A percentile compares a stretch with the other conserved stretches of the same genome.
Conservation (phyloP, 75 land plant genomes). For the Pinus albicaulis region DNA sequence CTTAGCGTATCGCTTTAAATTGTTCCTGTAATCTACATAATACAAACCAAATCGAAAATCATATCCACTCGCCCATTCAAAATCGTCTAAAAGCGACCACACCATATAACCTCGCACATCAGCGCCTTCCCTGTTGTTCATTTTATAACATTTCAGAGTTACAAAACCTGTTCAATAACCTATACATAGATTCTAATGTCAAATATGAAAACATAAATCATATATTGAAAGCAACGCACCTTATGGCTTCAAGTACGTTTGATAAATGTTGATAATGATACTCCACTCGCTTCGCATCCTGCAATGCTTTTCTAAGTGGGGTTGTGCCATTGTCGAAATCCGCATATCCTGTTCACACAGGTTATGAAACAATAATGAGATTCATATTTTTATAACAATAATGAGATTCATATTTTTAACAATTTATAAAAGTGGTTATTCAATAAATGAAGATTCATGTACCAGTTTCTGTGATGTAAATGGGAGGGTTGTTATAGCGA, state of each 20-base stretch:
- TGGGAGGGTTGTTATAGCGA: conserved; percentile 24
- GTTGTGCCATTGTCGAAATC: no score
- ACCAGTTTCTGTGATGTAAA: conserved; percentile 39
- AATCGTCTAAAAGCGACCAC: conserved; percentile 24
- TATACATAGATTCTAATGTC: no score
- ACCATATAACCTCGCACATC: conserved; percentile 18
- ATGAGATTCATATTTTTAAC: no score
- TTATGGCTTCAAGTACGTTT: no score
- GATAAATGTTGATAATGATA: no score
- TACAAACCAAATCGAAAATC: conserved; percentile 15
- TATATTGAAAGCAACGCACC: no score
- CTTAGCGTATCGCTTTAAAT: conserved; percentile 8
- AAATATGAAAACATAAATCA: not conserved
- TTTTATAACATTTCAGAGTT: no score
- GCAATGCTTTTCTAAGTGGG: no score
- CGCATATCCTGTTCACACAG: not conserved
- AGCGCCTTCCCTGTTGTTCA: not conserved
- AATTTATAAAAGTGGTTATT: not conserved
- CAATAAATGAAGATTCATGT: not conserved
- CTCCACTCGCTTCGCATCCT: no score
- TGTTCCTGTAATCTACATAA: conserved; percentile 18
- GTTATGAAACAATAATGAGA: not conserved
- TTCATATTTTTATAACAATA: no score
- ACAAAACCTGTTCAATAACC: no score
- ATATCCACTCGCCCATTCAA: conserved; percentile 25